Conservation (phyloP, 139 green algal species). For the Gonium pectorale region DNA sequence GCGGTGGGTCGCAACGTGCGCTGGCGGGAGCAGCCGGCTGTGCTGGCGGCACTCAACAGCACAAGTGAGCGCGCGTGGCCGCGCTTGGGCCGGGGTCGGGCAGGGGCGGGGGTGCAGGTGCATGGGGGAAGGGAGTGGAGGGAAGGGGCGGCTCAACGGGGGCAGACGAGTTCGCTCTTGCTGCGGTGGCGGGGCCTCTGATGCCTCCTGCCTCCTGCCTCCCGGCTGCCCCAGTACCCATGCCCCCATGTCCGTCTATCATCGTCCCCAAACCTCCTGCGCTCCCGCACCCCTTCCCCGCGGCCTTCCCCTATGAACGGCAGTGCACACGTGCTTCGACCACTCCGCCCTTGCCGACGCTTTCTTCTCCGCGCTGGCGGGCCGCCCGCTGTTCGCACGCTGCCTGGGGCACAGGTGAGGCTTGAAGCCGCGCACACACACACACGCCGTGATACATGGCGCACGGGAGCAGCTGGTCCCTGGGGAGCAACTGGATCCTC, state of each 20-base stretch:
- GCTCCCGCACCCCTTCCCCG: background rate
- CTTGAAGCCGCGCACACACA: no score
- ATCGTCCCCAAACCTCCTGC: background rate
- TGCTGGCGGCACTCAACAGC: background rate
- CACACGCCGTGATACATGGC: no score
- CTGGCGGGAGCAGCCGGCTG: conserved; percentile 19
- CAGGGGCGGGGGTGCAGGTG: background rate
- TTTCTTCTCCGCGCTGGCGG: conserved; percentile 7
- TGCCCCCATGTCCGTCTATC: background rate
- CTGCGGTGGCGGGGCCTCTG: background rate
- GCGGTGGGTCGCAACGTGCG: conserved; percentile 16
- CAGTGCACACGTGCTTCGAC: background rate
- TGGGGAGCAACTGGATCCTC: no score
- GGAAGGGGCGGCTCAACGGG: background rate
- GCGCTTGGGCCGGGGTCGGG: no score
- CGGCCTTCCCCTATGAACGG: no score
- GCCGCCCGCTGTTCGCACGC: conserved; percentile 12
- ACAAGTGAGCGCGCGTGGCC: conserved; percentile 24
- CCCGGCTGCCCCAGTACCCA: no score
- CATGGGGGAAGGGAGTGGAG: background rate
- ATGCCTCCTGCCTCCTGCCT: background rate
- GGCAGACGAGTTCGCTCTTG: background rate
- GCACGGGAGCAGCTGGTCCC: no score
- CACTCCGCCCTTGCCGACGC: conserved; percentile 11
- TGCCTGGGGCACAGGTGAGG: background rate